These are phyloP conservation scores for Colletotrichum viniferum DNA, from an alignment of 2,329 filamentous ascomycete genomes.

Conservation along the genomic window DNA sequence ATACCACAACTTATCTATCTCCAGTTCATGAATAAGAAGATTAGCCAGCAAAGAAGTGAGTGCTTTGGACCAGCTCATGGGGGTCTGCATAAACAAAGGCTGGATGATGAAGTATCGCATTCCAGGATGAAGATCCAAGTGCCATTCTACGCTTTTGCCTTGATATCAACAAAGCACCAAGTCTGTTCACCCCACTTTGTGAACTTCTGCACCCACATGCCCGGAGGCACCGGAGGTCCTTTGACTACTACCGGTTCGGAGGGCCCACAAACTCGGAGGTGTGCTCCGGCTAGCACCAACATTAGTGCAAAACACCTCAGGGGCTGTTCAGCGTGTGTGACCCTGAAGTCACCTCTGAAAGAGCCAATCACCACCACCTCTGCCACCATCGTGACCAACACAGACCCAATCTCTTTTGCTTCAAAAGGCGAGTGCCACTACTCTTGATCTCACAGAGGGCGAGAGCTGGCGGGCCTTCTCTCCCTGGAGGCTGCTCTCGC, in stretches of 20 bases:
- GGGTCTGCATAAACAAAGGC: not conserved
- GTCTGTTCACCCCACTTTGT: not conserved
- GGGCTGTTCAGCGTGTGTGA: not conserved
- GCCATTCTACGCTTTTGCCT: not conserved
- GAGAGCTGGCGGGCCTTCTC: not conserved
- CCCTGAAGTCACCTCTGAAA: not conserved
- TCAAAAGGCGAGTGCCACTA: not conserved
- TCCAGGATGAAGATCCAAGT: not conserved
- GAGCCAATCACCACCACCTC: not conserved
- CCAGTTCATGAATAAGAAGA: no score
- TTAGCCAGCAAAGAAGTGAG: not conserved
- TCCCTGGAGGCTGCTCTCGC: not conserved
- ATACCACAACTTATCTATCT: no score
- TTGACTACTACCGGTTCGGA: not conserved
- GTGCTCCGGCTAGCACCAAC: not conserved
- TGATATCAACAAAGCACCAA: not conserved
- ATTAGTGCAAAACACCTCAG: not conserved
- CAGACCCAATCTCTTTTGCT: not conserved
- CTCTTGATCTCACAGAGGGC: not conserved
- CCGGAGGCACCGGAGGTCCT: not conserved
- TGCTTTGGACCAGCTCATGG: not conserved
- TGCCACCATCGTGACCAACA: not conserved
- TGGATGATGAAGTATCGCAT: not conserved
- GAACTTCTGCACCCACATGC: not conserved
- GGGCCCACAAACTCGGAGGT: not conserved